Evolutionary conservation across 2,329 filamentous ascomycete genomes (phyloP).

Genomic region (Penicillium sp.): DNA sequence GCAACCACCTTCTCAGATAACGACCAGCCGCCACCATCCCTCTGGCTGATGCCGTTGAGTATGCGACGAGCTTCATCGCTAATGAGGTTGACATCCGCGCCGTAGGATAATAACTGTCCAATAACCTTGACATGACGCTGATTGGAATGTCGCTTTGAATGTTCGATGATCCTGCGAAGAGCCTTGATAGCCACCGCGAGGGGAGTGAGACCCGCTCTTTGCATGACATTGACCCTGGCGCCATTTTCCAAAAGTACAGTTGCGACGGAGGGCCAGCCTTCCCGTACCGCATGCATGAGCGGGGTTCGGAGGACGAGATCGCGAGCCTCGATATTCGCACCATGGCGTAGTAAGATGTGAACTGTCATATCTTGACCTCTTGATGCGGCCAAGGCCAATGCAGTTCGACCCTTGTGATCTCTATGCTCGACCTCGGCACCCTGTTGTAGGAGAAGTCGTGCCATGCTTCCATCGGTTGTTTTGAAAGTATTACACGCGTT

Average conservation of each 20-base stretch:
- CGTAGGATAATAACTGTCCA: not conserved
- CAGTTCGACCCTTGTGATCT: slow-evolving; percentile 2
- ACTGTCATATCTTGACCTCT: slow-evolving; percentile 1
- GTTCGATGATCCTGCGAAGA: slow-evolving; percentile 2
- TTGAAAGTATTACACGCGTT: slow-evolving; percentile 3
- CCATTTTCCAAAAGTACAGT: not conserved
- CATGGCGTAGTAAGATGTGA: not conserved
- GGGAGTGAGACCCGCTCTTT: not conserved
- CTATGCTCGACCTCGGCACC: slow-evolving; percentile 2
- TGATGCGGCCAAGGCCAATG: not conserved
- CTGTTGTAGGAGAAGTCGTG: not conserved
- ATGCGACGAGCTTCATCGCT: not conserved
- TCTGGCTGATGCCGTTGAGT: not conserved
- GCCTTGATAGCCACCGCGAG: not conserved
- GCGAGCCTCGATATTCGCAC: not conserved
- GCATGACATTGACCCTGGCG: slow-evolving; percentile 1
- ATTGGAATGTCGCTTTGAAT: slow-evolving; percentile 1
- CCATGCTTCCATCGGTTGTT: slow-evolving; percentile 1
- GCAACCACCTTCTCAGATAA: slow-evolving; percentile 1
- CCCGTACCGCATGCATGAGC: slow-evolving; percentile 2
- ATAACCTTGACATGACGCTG: slow-evolving; percentile 2
- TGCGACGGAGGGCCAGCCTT: slow-evolving; percentile 2
- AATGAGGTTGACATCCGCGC: not conserved
- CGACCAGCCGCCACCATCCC: not conserved
- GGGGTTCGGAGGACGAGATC: slow-evolving; percentile 2